Conservation (phyloP, 2,329 filamentous ascomycete genomes). For the Monosporascus cannonballus region DNA sequence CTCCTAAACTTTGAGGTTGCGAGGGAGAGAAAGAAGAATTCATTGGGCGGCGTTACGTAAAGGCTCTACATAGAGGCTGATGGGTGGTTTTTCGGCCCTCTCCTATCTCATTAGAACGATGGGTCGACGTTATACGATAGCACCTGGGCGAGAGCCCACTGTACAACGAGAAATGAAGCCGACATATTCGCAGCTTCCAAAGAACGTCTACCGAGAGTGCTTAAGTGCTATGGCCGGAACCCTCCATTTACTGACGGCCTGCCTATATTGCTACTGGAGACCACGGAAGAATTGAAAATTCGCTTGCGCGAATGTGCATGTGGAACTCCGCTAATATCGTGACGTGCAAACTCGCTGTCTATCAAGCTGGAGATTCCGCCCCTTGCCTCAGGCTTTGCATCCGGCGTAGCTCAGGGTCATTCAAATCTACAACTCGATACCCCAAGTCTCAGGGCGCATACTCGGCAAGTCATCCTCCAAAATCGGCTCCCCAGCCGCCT, state of each 20-base stretch:
- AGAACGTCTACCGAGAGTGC: no score
- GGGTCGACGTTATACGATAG: not conserved
- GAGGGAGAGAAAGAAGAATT: not conserved
- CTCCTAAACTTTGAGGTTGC: not conserved
- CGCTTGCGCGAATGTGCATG: no score
- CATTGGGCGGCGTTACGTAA: conserved; percentile 5
- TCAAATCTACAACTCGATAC: not conserved
- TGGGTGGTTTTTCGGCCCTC: not conserved
- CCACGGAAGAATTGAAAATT: no score
- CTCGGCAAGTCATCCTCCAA: conserved; percentile 46
- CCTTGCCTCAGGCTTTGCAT: not conserved
- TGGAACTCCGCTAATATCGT: no score
- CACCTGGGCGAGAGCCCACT: no score
- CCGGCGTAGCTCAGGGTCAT: not conserved
- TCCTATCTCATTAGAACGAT: not conserved
- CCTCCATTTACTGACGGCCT: no score
- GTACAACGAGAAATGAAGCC: no score
- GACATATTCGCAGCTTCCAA: no score
- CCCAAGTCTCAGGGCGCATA: conserved; percentile 3
- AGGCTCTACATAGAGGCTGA: not conserved
- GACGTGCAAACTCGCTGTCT: no score
- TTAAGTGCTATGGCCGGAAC: no score
- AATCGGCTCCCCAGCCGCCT: conserved; percentile 46
- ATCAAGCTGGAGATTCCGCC: not conserved
- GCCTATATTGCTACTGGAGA: no score